Base-by-base conservation (phyloP, 108 stramenopile genomes). In the Pseudonitzschia pungens region DNA sequence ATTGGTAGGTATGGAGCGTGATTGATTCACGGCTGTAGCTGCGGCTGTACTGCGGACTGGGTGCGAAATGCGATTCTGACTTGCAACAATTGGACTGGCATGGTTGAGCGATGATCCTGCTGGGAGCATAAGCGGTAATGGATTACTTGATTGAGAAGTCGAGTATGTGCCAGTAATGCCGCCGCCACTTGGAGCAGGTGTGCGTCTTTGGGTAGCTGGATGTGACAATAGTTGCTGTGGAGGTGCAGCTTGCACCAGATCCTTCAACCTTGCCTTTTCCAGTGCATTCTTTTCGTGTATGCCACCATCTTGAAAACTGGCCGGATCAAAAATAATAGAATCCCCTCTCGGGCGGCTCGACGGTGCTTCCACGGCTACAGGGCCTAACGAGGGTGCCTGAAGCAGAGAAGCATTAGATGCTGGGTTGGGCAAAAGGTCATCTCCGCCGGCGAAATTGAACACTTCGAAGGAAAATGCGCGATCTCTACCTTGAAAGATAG, bases 241-340 rank as follows among this genome's bases (percentile, higher is more conserved):
- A 28, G 73, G 65, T 31, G 70, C 44, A 36, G 40, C 63, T 15
- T 40, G 57, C 1, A 33, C 1, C 15, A 45, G 18, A 15, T 54
- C 66, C 12, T 28, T 74, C 14, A 56, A 57, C 29, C 71, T 62
- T 2, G 69, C 62, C 78, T 63, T 84, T 59, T 63, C 59, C 2
- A 94, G 72, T 18, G 90, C 91, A 32, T 74, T 90, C 73, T 84
- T 81, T 65, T 96, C 95, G 77, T 94, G 92, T 65, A 96, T 92
- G 52, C 95, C 95, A 29, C 92, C 92, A 53, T 94, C 92, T 32
- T 84, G 87, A 72, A 96, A 96, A 74, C 87, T 90, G 14, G 73
- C 70, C 20, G 95, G 92, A 59, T 96, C 95, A 79, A 94, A 96
- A 68, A 96, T 96, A 20, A 96, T 91, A 22, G 92, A 93, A 56